phyloP scores from a whole-genome alignment of 129 eudicot genomes.

The Lactuca saligna region DNA sequence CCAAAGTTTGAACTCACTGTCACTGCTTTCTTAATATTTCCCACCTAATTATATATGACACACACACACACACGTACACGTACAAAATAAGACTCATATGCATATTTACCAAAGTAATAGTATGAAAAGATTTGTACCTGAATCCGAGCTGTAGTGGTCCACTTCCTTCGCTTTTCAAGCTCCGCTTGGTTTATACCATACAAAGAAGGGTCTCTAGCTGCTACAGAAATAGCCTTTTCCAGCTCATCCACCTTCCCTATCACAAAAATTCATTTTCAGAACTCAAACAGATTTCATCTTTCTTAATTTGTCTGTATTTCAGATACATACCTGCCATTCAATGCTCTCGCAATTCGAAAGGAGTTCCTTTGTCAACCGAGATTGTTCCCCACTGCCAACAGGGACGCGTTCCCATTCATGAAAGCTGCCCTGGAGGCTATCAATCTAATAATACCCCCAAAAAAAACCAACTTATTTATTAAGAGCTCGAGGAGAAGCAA shows the following conservation, averaged over 20 bases:
- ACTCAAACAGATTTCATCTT: not conserved
- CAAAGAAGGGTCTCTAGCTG: slow-evolving; percentile 74
- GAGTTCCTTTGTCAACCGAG: slow-evolving; percentile 52
- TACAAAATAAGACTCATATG: slow-evolving; percentile 1
- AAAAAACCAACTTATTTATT: not conserved
- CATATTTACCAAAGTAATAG: not conserved
- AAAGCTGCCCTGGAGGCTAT: slow-evolving; percentile 66
- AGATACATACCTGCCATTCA: slow-evolving; percentile 81
- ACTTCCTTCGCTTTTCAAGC: slow-evolving; percentile 77
- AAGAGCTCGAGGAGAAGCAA: not conserved
- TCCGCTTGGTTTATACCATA: slow-evolving; percentile 62
- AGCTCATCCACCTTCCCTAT: slow-evolving; percentile 90
- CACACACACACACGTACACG: not conserved
- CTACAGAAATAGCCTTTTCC: slow-evolving; percentile 73
- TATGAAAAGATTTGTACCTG: slow-evolving; percentile 42
- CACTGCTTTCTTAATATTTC: slow-evolving; percentile 56
- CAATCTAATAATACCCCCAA: slow-evolving; percentile 67
- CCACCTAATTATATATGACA: slow-evolving; percentile 45
- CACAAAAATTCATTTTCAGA: slow-evolving; percentile 48
- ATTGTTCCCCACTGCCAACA: slow-evolving; percentile 41
- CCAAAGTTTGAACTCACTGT: slow-evolving; percentile 35
- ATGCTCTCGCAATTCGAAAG: slow-evolving; percentile 73
- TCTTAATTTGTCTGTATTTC: not conserved
- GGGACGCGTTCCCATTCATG: slow-evolving; percentile 68
- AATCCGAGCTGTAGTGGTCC: slow-evolving; percentile 72